Evolutionary conservation across 176 grass and related monocot genomes (phyloP), one percentile per base, ranked within the genome.

Genomic region (Elymus sibiricus): DNA sequence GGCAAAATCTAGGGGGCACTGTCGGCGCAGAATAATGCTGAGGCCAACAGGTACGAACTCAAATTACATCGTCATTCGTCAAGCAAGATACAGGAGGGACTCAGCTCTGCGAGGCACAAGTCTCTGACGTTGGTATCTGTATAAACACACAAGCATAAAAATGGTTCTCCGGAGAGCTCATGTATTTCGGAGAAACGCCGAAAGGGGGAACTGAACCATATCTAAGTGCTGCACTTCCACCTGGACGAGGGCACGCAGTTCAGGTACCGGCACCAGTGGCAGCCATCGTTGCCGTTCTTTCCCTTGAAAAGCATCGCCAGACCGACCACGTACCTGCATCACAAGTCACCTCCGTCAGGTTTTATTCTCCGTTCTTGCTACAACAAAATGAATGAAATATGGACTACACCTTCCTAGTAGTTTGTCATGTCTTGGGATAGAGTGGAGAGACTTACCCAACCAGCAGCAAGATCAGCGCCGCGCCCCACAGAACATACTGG

Each of bases 201-300:
- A 44, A 39, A 11, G 12, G 78, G 39, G 68, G 69, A 74, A 66
- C n/a, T 11, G 25, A 72, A 63, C 9, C 49, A 76, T 22, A 7
- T 75, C 79, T 88, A 93, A 22, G 83, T 88, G 22, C 73, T 83
- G 38, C 95, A 98, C 58, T 74, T 98, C 95, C 96, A 98, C 26
- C 86, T 92, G 40, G 96, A 98, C 66, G 96, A 91, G 1, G 96
- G 93, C 38, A 98, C 64, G 24, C 96, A 98, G 85, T 98, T 86
- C 56, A 98, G 88, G 85, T 95, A 94, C 46, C 92, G 96, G 76
- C 96, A 95, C 96, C 96, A 98, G 82, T 89, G 88, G 88, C 96
- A 98, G 59, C 87, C 82, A 40, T 98, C 90, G 38, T 94, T 95
- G 77, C 91, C 91, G n/a, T 98, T 98, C 85, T 95, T 95, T 34